phyloP scores from a whole-genome alignment of 2,329 filamentous ascomycete genomes.

The Aspergillus sp. region DNA sequence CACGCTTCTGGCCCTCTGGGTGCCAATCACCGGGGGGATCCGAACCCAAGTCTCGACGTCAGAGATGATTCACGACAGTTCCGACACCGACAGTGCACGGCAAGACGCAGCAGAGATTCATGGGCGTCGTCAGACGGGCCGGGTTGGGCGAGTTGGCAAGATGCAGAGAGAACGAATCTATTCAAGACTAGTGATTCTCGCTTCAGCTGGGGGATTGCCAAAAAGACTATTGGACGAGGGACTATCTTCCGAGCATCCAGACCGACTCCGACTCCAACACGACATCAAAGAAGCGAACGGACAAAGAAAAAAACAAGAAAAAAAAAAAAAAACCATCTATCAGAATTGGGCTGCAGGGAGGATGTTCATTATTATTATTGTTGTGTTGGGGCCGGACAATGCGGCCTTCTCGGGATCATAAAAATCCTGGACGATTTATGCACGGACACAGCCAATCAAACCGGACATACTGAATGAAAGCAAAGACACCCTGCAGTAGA shows the following conservation, averaged over 20 bases:
- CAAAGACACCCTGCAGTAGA: too few relatives aligned
- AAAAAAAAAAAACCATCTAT: background rate
- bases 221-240: background rate
- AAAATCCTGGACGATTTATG: too few relatives aligned
- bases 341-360: background rate
- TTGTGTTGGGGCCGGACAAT: too few relatives aligned
- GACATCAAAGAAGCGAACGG: background rate
- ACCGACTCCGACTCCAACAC: background rate
- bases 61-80: background rate
- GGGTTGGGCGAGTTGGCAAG: too few relatives aligned
- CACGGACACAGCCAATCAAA: too few relatives aligned
- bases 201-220: background rate
- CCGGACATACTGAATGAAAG: too few relatives aligned
- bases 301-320: background rate
- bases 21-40: conserved; percentile 2
- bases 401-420: too few relatives aligned
- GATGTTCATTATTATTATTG: too few relatives aligned
- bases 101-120: too few relatives aligned
- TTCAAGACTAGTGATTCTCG: background rate
- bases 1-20: conserved; percentile 7
- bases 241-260: background rate
- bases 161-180: background rate
- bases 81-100: too few relatives aligned
- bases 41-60: conserved; percentile 11
- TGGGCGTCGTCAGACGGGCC: too few relatives aligned